Evolutionary conservation across 1,139 yeast genomes (phyloP), one percentile per base, ranked within the genome.

Genomic region (Chernovozyma aurita): DNA sequence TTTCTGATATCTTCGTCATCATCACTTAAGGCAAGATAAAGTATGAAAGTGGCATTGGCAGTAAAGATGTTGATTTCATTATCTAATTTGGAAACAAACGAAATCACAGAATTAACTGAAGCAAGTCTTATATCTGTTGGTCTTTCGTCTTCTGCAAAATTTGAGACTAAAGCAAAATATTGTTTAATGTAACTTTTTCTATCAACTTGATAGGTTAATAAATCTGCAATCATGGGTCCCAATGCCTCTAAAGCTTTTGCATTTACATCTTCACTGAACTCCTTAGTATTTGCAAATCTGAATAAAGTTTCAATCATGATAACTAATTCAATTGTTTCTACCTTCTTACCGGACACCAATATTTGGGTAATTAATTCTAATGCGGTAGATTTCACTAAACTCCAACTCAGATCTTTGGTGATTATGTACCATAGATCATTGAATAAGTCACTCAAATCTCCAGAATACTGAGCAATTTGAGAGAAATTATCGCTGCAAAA

Each of bases 1-100:
- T 46, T 42, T 46, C 84, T 58, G 11, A 78, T 60, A 8, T 61
- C 70, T 7, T 64, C 70, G 43, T 80, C 85, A 48, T 83, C 92
- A 52, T 84, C 94, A 35, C 67, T 62, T 13, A 80, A 53, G 41
- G 64, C 71, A 13, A 54, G 49, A 42, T 62, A 67, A 1, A 76
- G 47, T 11, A 53, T 42, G 14, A 65, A 46, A 4, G 39, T 16
- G 2, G 52, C 49, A n/a, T 42, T 31, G 3, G 39, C 33, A 3
- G 26, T 29, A 24, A 25, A 31, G n/a, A 24, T 11, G 18, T 22
- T 15, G 15, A 32, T 31, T 24, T 28, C 41, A 6, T 16, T 15
- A 8, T 14, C 26, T 15, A 6, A 24, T 18, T 17, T 20, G 11
- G 31, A 6, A 21, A 42, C 13, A 26, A 38, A 53, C 34, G 61